phyloP scores from a whole-genome alignment of 2,329 filamentous ascomycete species.

The Diplodia mutila region DNA sequence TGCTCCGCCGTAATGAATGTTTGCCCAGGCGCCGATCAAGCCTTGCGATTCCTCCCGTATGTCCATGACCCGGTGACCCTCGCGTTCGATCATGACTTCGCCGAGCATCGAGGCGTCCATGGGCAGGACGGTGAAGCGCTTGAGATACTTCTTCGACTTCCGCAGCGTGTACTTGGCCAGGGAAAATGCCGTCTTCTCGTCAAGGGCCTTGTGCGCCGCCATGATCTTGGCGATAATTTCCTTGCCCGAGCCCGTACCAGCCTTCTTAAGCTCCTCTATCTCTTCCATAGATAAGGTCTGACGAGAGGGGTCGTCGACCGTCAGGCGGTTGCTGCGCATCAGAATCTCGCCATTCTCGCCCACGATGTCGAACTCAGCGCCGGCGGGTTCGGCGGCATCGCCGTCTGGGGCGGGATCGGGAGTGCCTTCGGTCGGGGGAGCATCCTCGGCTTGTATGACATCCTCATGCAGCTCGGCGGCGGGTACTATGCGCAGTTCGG shows the following conservation, averaged over 20 bases:
- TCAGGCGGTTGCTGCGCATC: constrained; percentile 66
- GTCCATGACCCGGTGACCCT: constrained; percentile 80
- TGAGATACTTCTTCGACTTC: constrained; percentile 92
- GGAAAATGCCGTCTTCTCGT: constrained; percentile 93
- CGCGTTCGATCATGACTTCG: constrained; percentile 80
- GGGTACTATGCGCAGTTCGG: constrained; percentile 75
- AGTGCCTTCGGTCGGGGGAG: constrained; percentile 32
- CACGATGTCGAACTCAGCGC: constrained; percentile 50
- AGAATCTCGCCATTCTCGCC: constrained; percentile 54
- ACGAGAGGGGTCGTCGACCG: constrained; percentile 64
- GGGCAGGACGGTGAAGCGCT: constrained; percentile 82
- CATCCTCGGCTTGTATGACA: constrained; percentile 60
- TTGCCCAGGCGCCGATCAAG: constrained; percentile 84
- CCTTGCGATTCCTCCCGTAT: constrained; percentile 82
- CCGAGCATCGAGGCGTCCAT: constrained; percentile 77
- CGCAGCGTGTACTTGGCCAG: constrained; percentile 94
- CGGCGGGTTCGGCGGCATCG: constrained; percentile 37
- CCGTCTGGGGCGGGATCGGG: constrained; percentile 44
- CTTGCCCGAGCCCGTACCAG: constrained; percentile 77
- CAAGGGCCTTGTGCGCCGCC: constrained; percentile 83
- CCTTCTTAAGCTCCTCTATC: constrained; percentile 71
- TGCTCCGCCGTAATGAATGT: constrained; percentile 75
- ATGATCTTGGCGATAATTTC: constrained; percentile 93
- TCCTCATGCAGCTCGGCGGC: constrained; percentile 84
- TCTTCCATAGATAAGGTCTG: constrained; percentile 76